Evolutionary conservation across 2,329 filamentous ascomycete genomes (phyloP).

Genomic region (Magnaporthales sp.): DNA sequence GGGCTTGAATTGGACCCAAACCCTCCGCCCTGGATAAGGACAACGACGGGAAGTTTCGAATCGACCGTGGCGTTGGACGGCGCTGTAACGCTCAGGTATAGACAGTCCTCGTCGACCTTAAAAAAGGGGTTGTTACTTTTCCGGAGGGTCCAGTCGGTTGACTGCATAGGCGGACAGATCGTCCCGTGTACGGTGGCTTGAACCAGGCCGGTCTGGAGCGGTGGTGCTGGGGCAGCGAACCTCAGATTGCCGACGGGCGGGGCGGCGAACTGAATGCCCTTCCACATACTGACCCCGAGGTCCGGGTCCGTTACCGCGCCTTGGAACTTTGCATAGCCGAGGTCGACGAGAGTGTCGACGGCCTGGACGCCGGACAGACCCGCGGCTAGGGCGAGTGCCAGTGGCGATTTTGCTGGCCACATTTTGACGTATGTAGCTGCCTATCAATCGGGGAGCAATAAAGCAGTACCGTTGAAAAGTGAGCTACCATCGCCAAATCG

Average conservation of each 20-base stretch:
- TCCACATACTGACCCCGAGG: constrained; percentile 60
- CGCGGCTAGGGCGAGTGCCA: constrained; percentile 5
- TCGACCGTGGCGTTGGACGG: constrained; percentile 39
- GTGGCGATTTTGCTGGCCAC: background rate
- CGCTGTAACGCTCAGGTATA: constrained; percentile 58
- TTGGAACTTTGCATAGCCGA: constrained; percentile 59
- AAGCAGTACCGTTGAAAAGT: too few species aligned
- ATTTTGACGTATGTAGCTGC: background rate
- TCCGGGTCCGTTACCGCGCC: constrained; percentile 35
- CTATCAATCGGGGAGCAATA: too few species aligned
- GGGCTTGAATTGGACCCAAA: constrained; percentile 34
- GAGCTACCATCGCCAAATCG: too few species aligned
- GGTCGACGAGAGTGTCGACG: constrained; percentile 37
- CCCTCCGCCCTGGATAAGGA: constrained; percentile 39
- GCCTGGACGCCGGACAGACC: constrained; percentile 5
- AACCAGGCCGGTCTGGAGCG: constrained; percentile 31
- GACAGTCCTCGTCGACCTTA: constrained; percentile 55
- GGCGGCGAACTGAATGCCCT: constrained; percentile 67
- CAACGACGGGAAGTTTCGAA: constrained; percentile 30
- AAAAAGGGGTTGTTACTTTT: constrained; percentile 10
- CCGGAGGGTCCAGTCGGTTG: constrained; percentile 11
- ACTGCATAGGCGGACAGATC: constrained; percentile 19
- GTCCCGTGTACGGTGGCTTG: constrained; percentile 31
- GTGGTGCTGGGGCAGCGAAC: constrained; percentile 60
- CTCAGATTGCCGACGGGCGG: constrained; percentile 57